Conservation (phyloP, 108 stramenopile genomes). For the Tribonema minus region DNA sequence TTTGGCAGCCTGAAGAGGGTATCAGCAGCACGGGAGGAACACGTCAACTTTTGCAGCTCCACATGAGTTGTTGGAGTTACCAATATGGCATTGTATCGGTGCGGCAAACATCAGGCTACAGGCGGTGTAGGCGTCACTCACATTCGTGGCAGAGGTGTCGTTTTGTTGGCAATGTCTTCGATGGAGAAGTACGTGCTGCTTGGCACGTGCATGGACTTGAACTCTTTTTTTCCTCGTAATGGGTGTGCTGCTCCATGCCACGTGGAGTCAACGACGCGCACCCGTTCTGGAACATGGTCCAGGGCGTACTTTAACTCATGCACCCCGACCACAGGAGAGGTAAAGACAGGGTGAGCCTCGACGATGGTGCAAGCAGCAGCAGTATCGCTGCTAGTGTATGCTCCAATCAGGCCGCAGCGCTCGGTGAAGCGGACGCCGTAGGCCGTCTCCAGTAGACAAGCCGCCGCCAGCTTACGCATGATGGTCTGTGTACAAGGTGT, state of each 20-base stretch:
- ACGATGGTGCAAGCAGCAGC: neutral
- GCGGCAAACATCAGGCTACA: neutral
- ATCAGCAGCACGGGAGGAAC: neutral
- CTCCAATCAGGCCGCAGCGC: neutral
- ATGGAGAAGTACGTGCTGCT: neutral
- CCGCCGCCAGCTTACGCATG: neutral
- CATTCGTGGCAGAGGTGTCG: neutral
- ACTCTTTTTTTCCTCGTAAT: neutral
- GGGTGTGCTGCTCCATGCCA: neutral
- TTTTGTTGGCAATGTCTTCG: neutral
- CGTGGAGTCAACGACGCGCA: neutral
- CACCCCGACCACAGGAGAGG: neutral
- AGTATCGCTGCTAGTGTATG: neutral
- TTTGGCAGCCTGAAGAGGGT: neutral
- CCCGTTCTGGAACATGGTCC: neutral
- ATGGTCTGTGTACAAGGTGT: neutral
- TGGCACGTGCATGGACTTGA: neutral
- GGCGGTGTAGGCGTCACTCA: neutral
- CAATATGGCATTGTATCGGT: neutral
- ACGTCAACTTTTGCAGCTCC: neutral
- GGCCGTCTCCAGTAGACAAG: neutral
- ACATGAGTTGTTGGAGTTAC: neutral
- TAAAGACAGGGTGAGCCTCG: neutral
- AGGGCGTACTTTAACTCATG: neutral
- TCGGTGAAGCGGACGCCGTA: neutral